phyloP scores from a whole-genome alignment of 2,329 filamentous ascomycete genomes.

The Pseudopithomyces maydicus region DNA sequence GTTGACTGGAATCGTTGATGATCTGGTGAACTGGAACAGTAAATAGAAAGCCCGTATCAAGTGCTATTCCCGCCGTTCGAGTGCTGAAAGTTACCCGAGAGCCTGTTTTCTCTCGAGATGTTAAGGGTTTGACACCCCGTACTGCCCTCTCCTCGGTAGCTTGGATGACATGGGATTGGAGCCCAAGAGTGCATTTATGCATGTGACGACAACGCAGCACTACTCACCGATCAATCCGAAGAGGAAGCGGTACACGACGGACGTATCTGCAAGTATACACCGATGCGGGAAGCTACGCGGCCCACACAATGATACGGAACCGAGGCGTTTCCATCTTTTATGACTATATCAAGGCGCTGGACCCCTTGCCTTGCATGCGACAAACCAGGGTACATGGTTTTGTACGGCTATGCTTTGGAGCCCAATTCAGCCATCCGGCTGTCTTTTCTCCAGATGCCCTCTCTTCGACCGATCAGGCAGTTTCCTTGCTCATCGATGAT shows the following conservation, averaged over 20 bases:
- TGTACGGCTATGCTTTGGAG: not conserved
- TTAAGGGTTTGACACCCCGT: no score
- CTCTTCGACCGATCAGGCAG: conserved; percentile 1
- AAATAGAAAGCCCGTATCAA: no score
- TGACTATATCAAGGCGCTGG: not conserved
- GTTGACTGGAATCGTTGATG: no score
- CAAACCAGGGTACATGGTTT: not conserved
- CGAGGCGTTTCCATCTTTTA: not conserved
- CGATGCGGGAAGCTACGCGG: conserved; percentile 18
- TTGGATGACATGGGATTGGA: not conserved
- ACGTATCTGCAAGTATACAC: conserved; percentile 15
- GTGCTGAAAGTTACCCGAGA: no score
- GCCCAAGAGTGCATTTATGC: conserved; percentile 1
- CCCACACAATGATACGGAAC: not conserved
- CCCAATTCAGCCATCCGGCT: not conserved
- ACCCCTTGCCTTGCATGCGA: not conserved
- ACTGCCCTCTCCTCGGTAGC: not conserved
- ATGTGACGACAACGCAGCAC: conserved; percentile 3
- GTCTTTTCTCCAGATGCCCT: not conserved
- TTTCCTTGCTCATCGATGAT: not conserved
- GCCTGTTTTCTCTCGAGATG: no score
- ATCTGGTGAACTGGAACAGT: no score
- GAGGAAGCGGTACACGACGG: conserved; percentile 2
- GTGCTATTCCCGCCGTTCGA: no score
- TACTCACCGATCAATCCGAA: conserved; percentile 12